These are phyloP conservation scores for Phytophthora nicotianae DNA, from an alignment of 352 stramenopile genomes.

Conservation along the genomic window DNA sequence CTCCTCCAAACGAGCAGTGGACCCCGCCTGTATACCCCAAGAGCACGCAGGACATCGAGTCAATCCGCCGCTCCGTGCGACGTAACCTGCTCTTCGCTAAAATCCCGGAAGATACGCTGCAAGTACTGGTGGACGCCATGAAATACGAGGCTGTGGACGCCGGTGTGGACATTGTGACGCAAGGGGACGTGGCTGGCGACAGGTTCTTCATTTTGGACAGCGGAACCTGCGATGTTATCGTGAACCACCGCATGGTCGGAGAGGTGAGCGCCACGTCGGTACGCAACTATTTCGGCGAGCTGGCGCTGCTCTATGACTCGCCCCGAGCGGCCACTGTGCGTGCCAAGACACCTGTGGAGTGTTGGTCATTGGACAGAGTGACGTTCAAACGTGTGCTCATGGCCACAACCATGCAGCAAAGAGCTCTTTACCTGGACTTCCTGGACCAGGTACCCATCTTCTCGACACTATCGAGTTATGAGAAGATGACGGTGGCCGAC, in stretches of 20 bases:
- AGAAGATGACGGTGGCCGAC: constrained; percentile 79
- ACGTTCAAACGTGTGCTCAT: constrained; percentile 79
- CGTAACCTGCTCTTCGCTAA: constrained; percentile 75
- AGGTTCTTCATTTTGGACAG: constrained; percentile 92
- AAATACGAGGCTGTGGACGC: constrained; percentile 53
- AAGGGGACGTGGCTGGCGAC: constrained; percentile 82
- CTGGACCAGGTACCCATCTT: constrained; percentile 76
- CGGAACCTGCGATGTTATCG: constrained; percentile 78
- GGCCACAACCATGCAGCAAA: constrained; percentile 70
- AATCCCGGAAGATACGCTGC: constrained; percentile 65
- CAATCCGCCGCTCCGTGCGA: constrained; percentile 62
- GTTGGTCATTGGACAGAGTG: constrained; percentile 88
- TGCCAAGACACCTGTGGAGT: constrained; percentile 64
- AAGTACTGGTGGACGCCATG: constrained; percentile 78
- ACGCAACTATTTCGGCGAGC: constrained; percentile 91
- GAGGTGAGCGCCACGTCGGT: constrained; percentile 58
- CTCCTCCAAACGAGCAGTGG: constrained; percentile 52
- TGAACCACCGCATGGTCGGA: constrained; percentile 64
- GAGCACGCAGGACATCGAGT: constrained; percentile 49
- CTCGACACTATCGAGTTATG: constrained; percentile 68
- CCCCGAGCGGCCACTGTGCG: constrained; percentile 88
- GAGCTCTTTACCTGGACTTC: constrained; percentile 64
- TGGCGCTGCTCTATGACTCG: constrained; percentile 93
- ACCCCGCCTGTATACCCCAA: constrained; percentile 58
- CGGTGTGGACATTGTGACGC: constrained; percentile 61